Percentiles rank a stretch among this genome's conserved stretches.
Evolutionary conservation across 140 eudicot species (phyloP).

Genomic region (Anethum foeniculum): DNA sequence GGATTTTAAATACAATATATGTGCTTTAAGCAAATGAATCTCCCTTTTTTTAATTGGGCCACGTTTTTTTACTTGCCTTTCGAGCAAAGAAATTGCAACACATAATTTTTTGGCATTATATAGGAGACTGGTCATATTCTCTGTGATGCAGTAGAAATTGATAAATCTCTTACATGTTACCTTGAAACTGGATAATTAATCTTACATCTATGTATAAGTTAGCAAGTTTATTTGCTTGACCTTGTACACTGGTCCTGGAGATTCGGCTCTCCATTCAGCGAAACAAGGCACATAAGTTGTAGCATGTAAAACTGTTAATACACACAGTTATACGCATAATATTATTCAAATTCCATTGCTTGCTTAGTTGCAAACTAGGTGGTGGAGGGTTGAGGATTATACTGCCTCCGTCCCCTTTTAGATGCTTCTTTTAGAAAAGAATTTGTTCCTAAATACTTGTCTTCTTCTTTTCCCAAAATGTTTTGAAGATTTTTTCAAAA

Average conservation of each 20-base stretch:
- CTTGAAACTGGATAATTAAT: not conserved
- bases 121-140: not conserved
- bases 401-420: no score
- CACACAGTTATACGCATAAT: not conserved
- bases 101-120: not conserved
- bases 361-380: not conserved
- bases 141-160: not conserved
- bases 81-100: not conserved
- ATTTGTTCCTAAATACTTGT: no score
- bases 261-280: no score
- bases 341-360: not conserved
- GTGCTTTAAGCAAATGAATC: not conserved
- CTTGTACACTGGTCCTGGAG: not conserved
- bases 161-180: not conserved
- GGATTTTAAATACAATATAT: not conserved
- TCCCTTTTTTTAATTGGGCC: not conserved
- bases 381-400: not conserved
- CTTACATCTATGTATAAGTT: not conserved
- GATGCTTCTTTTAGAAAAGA: no score
- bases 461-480: no score
- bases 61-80: not conserved
- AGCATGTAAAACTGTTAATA: no score
- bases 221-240: not conserved
- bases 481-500: no score
- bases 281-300: not conserved